phyloP scores from a whole-genome alignment of 202 grass and related monocot genomes.

The Bolboschoenoplectus hybrid region DNA sequence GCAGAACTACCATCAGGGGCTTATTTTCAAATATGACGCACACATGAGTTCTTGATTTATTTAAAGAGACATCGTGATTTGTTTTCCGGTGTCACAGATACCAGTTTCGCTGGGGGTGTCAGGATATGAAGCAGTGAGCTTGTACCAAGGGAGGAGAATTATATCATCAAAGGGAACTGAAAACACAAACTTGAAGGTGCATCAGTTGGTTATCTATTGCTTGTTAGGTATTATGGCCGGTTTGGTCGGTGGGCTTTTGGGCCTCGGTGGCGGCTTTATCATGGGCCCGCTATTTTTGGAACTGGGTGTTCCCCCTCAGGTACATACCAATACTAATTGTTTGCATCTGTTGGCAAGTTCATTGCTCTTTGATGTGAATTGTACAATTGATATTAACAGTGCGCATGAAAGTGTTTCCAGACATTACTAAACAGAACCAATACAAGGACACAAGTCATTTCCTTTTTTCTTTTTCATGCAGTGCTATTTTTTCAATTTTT shows the following conservation, averaged over 20 bases:
- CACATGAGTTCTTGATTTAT: background rate
- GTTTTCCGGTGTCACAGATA: slow-evolving; percentile 40
- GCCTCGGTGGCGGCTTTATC: slow-evolving; percentile 66
- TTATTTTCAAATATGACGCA: background rate
- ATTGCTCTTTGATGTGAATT: slow-evolving; percentile 16
- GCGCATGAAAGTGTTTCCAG: background rate
- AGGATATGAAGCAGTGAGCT: slow-evolving; percentile 52
- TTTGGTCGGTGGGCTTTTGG: slow-evolving; percentile 60
- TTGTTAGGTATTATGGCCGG: slow-evolving; percentile 51
- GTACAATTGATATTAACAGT: background rate
- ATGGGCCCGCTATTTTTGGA: slow-evolving; percentile 80
- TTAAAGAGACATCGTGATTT: background rate
- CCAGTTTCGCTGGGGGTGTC: slow-evolving; percentile 61
- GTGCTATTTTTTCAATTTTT: background rate
- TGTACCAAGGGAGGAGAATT: slow-evolving; percentile 55
- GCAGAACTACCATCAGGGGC: background rate
- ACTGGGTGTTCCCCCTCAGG: slow-evolving; percentile 68
- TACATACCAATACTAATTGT: slow-evolving; percentile 14
- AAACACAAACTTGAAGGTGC: slow-evolving; percentile 41
- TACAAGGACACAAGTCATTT: background rate
- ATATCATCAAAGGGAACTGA: slow-evolving; percentile 55
- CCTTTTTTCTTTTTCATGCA: background rate
- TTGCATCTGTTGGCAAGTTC: background rate
- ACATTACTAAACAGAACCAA: background rate
- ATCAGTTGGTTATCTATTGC: slow-evolving; percentile 56